Base-by-base conservation (phyloP, 2,329 filamentous ascomycete genomes). In the Apiospora hydei region DNA sequence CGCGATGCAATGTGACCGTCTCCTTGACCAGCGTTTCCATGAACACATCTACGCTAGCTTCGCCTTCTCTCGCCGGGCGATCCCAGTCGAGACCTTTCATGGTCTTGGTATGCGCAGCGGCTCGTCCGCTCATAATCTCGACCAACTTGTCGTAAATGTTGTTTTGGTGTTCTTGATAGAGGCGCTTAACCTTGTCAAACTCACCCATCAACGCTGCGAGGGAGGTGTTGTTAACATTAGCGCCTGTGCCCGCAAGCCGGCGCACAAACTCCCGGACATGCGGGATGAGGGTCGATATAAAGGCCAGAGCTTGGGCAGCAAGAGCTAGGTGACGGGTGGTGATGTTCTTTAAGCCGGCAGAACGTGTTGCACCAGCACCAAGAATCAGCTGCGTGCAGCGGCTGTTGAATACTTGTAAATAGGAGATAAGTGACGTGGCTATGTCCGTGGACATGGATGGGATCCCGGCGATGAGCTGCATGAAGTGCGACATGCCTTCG, bases 331-430 rank as follows among this genome's bases (percentile, higher is more conserved):
- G 96, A 77, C 96, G 96, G 0, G 96, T 98, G 0, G 94, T 98
- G 80, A 99, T 99, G 78, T 98, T 98, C 81, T 95, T 98, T 26
- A 99, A 86, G 0, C 96, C 96, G 0, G 95, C 96, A 34, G 93
- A 95, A 47, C 91, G 88, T 6, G 94, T 98, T 4, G 96, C 96
- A 5, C 96, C 96, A 1, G 96, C 96, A 0, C 96, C 96, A 8
- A 99, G 90, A 75, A 99, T 98, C 72, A 99, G 89, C 80, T 99
- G 96, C n/a, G 93, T 97, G 72, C 95, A 95, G 26, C 96, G 92
- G 2, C 95, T 98, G 82, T 99, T 98, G 87, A 98, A 99, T 4
- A 97, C 88, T 75, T 96, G 94, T 18, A 98, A 87, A 79, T 97
- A 97, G 30, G 96, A 92, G 57, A 98, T 86, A 14, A 99, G 88